These are phyloP conservation scores for Amanita muscaria DNA, from an alignment of 768 basidiomycete genomes.

Conservation along the genomic window DNA sequence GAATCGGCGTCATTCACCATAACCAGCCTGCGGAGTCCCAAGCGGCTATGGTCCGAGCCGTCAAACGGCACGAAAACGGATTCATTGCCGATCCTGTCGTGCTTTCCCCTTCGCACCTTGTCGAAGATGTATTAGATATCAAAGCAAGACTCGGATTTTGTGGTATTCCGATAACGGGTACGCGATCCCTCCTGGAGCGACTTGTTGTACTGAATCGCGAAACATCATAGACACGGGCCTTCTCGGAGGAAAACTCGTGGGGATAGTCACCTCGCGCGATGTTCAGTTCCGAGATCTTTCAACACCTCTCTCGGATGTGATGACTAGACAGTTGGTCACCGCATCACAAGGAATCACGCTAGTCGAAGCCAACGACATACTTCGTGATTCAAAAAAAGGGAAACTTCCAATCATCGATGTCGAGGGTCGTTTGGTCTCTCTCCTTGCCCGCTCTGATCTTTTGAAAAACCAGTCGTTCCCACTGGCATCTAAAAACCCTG, in stretches of 20 bases:
- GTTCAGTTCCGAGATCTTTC: slow-evolving; percentile 79
- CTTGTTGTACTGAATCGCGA: no score
- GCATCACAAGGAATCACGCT: slow-evolving; percentile 87
- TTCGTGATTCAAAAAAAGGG: slow-evolving; percentile 95
- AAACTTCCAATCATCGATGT: slow-evolving; percentile 73
- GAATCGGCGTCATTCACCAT: slow-evolving; percentile 97
- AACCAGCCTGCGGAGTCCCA: slow-evolving; percentile 81
- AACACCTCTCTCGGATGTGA: slow-evolving; percentile 67
- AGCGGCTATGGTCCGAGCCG: slow-evolving; percentile 94
- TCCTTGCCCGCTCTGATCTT: slow-evolving; percentile 93
- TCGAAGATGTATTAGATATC: slow-evolving; percentile 88
- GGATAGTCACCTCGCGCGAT: slow-evolving; percentile 94
- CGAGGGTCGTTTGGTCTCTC: slow-evolving; percentile 49
- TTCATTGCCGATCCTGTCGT: slow-evolving; percentile 96
- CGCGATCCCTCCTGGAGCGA: no score
- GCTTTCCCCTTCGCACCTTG: slow-evolving; percentile 64
- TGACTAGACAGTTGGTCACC: slow-evolving; percentile 85
- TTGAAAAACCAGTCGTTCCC: slow-evolving; percentile 97
- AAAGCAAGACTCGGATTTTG: slow-evolving; percentile 90
- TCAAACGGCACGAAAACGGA: slow-evolving; percentile 97
- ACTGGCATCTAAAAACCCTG: slow-evolving; percentile 83
- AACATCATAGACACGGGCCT: slow-evolving; percentile 77
- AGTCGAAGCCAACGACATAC: slow-evolving; percentile 84
- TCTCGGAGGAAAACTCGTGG: slow-evolving; percentile 86
- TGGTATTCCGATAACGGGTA: slow-evolving; percentile 96